Conservation (phyloP, 1,139 yeast species). For the Ogataea hybrid region DNA sequence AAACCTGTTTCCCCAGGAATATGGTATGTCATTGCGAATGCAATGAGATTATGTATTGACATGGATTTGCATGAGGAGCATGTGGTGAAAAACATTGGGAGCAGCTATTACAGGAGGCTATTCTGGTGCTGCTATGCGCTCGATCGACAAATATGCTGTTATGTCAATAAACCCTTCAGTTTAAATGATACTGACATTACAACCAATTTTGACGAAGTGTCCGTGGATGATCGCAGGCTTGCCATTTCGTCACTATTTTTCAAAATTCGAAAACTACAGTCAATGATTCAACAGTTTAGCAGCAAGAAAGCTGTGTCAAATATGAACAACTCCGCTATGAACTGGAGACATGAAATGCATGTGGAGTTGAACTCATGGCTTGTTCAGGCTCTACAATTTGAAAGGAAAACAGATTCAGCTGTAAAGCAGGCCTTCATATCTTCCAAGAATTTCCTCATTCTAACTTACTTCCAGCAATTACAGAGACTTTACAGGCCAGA, state of each 20-base stretch:
- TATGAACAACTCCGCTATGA: background rate
- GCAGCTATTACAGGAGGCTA: no score
- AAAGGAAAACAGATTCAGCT: background rate
- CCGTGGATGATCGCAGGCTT: background rate
- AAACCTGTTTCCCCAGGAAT: no score
- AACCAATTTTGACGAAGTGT: no score
- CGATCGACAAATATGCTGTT: no score
- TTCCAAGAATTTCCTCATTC: slow-evolving; percentile 15
- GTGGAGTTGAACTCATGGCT: slow-evolving; percentile 19
- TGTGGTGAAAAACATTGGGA: no score
- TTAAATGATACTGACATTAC: no score
- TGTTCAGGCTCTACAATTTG: slow-evolving; percentile 8
- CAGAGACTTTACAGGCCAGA: slow-evolving; percentile 19
- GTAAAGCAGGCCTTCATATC: background rate
- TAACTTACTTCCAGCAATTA: slow-evolving; percentile 21
- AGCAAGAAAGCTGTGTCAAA: slow-evolving; percentile 1
- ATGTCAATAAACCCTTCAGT: no score
- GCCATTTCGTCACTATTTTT: slow-evolving; percentile 14
- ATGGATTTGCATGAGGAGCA: no score
- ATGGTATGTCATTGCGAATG: no score
- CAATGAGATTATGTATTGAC: no score
- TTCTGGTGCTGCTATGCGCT: no score
- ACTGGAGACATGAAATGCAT: slow-evolving; percentile 17
- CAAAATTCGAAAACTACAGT: slow-evolving; percentile 17
- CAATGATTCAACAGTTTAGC: slow-evolving; percentile 18